Conservation (phyloP, 179 eudicot species). For the Spergularia azorica region DNA sequence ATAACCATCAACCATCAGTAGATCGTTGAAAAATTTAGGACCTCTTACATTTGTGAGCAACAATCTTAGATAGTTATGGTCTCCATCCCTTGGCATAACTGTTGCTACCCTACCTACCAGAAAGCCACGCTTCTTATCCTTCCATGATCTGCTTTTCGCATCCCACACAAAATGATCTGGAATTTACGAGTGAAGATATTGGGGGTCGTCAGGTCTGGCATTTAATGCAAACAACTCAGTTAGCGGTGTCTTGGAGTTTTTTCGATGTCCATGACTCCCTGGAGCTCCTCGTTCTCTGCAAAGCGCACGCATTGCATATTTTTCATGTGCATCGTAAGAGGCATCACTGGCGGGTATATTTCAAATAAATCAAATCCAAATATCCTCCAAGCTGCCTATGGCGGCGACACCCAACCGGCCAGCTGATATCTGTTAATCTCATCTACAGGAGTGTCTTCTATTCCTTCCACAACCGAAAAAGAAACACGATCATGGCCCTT, state of each 20-base stretch:
- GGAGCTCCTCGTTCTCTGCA: conserved; percentile 3
- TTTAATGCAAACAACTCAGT: neutral
- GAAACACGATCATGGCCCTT: too few relatives aligned
- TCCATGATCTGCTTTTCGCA: neutral
- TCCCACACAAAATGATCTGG: neutral
- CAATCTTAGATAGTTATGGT: conserved; percentile 23
- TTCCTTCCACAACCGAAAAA: too few relatives aligned
- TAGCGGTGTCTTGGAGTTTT: neutral
- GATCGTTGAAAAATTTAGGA: conserved; percentile 26
- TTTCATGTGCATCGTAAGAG: too few relatives aligned
- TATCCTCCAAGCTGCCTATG: too few relatives aligned
- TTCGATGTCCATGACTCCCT: neutral
- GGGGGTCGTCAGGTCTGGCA: neutral
- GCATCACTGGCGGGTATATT: too few relatives aligned
- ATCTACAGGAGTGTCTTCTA: too few relatives aligned
- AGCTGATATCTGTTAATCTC: too few relatives aligned
- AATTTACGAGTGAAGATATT: neutral
- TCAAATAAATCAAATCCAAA: too few relatives aligned
- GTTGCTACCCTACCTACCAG: conserved; percentile 4
- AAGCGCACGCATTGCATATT: neutral
- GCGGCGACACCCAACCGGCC: too few relatives aligned
- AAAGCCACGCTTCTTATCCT: neutral
- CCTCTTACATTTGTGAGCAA: conserved; percentile 17
- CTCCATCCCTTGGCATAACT: conserved; percentile 21
- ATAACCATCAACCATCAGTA: conserved; percentile 9